These are phyloP conservation scores for Solanum neorickii DNA, from an alignment of 257 asterid species.

Conservation along the genomic window DNA sequence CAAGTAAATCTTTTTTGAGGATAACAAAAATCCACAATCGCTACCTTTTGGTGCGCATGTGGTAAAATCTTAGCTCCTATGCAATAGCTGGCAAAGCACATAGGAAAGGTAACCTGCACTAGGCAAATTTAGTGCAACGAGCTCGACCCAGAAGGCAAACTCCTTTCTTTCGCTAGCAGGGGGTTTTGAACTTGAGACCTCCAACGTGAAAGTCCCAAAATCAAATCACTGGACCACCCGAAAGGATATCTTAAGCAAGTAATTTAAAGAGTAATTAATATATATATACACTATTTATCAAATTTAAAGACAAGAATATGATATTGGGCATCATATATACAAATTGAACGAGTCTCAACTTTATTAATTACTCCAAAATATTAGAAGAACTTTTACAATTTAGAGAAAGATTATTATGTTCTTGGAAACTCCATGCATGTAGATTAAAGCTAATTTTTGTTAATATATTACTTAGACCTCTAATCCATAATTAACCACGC, in stretches of 20 bases:
- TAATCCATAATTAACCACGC: not conserved
- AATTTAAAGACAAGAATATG: not conserved
- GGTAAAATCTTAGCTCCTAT: fast-evolving
- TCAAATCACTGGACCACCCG: fast-evolving
- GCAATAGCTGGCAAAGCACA: too few species aligned
- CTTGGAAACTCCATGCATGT: not conserved
- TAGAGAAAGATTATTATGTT: not conserved
- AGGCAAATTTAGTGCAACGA: too few species aligned
- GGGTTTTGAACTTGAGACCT: too few species aligned
- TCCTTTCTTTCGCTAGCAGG: too few species aligned
- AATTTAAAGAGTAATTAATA: not conserved
- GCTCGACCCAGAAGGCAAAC: too few species aligned
- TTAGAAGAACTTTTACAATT: not conserved
- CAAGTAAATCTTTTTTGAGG: too few species aligned
- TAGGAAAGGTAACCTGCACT: too few species aligned
- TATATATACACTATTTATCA: not conserved
- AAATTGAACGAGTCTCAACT: not conserved
- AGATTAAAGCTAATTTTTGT: too few species aligned
- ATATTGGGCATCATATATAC: not conserved
- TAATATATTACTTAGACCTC: too few species aligned
- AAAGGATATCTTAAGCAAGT: not conserved
- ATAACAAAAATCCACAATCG: too few species aligned
- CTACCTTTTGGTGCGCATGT: fast-evolving
- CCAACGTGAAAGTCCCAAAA: too few species aligned
- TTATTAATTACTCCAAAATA: not conserved